Evolutionary conservation across 768 basidiomycete genomes (phyloP), one percentile per base, ranked within the genome.

Genomic region (Russula compacta): DNA sequence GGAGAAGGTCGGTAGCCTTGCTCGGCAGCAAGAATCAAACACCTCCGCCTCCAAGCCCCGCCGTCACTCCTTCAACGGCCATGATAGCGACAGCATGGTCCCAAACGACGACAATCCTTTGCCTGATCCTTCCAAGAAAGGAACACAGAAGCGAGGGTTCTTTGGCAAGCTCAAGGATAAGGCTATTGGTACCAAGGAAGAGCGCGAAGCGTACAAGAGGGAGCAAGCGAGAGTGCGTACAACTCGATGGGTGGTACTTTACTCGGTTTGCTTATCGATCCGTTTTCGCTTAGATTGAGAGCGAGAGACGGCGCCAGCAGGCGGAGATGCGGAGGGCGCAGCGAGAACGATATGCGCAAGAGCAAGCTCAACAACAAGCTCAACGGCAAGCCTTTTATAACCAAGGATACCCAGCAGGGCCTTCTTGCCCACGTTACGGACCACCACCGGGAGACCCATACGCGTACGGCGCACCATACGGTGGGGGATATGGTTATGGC

Each of bases 111-210:
- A 46, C 43, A 49, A 24, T 9, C n/a, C n/a, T n/a, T 0, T 42
- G 15, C 21, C 38, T 1, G 42, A 54, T 32, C 32, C 33, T 7
- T 35, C 53, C 8, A 21, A 17, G 35, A 59, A 48, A 15, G 53
- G 63, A 9, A 69, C 71, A 24, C 69, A 74, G 51, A 80, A 81
- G 63, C 73, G 80, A 32, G 81, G 85, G 0, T 74, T 87, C 63
- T 76, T 88, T 64, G 79, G 77, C 1, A 83, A 77, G 66, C 60
- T 87, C 65, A 86, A 84, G 67, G 84, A 86, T 66, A 84, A 81
- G 67, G 75, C 81, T 0, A 79, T 82, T 12, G 82, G 82, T 1
- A 85, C 83, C 3, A 83, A 82, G 69, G 84, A 85, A 66, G 84
- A 86, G 70, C 74, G 84, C 6, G 80, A 83, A 67, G 75, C 76